These are phyloP conservation scores for Spathaspora girioi DNA, from an alignment of 805 yeast genomes.

Conservation along the genomic window DNA sequence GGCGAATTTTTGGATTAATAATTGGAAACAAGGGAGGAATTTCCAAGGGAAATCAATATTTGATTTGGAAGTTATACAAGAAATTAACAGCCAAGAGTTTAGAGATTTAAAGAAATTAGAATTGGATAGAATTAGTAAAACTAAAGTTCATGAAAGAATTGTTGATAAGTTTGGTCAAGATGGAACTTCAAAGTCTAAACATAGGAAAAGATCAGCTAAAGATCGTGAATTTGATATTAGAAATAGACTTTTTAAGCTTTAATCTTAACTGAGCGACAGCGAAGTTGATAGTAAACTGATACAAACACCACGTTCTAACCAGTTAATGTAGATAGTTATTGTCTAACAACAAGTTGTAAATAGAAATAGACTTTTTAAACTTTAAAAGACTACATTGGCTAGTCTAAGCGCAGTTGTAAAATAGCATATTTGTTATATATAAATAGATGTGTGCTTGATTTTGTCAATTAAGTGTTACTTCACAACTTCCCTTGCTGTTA, in stretches of 20 bases:
- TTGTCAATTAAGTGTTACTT: too few relatives aligned
- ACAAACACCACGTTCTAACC: too few relatives aligned
- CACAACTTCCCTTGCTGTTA: too few relatives aligned
- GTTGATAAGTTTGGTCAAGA: conserved; percentile 36
- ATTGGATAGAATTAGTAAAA: conserved; percentile 21
- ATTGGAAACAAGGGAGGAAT: conserved; percentile 56
- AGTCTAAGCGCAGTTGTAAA: too few relatives aligned
- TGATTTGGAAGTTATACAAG: conserved; percentile 32
- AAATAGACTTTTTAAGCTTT: conserved; percentile 34
- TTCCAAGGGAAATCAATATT: conserved; percentile 28
- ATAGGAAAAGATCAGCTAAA: conserved; percentile 40
- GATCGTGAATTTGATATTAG: conserved; percentile 39
- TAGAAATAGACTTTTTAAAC: too few relatives aligned
- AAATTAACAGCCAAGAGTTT: conserved; percentile 22
- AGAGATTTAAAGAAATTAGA: conserved; percentile 23
- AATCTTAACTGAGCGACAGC: not conserved
- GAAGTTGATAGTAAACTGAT: too few relatives aligned
- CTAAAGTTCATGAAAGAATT: conserved; percentile 26
- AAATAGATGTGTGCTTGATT: too few relatives aligned
- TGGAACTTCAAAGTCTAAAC: conserved; percentile 31
- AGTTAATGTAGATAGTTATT: too few relatives aligned
- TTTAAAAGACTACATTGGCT: too few relatives aligned
- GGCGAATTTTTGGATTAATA: conserved; percentile 60
- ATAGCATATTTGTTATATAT: too few relatives aligned
- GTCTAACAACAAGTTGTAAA: too few relatives aligned